phyloP scores from a whole-genome alignment of 345 rosid genomes.

The Camelina sativa region DNA sequence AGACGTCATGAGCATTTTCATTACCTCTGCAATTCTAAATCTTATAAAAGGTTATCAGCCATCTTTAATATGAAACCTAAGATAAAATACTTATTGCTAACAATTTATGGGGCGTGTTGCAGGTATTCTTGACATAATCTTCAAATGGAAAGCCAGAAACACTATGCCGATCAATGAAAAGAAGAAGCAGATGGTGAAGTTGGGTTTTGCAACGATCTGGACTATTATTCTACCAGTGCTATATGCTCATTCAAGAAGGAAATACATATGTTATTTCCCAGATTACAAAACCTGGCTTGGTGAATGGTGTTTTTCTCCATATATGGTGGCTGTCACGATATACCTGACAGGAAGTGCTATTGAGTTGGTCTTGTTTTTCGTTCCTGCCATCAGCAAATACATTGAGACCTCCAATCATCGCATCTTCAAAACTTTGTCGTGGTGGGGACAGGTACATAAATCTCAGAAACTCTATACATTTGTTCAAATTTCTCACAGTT shows the following conservation, averaged over 20 bases:
- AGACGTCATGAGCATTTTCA: slow-evolving; percentile 89
- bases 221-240: slow-evolving; percentile 76
- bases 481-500: slow-evolving; percentile 16
- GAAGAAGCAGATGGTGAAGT: slow-evolving; percentile 68
- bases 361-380: slow-evolving; percentile 81
- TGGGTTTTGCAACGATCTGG: slow-evolving; percentile 77
- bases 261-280: slow-evolving; percentile 78
- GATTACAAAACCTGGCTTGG: slow-evolving; percentile 74
- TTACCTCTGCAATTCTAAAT: slow-evolving; percentile 80
- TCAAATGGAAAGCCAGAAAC: slow-evolving; percentile 81
- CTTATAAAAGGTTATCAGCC: slow-evolving; percentile 67
- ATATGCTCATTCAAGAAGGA: slow-evolving; percentile 75
- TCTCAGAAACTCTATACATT: slow-evolving; percentile 23
- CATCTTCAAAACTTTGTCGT: slow-evolving; percentile 59
- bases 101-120: slow-evolving; percentile 39
- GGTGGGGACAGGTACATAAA: slow-evolving; percentile 83
- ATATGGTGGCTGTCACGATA: slow-evolving; percentile 78
- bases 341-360: slow-evolving; percentile 72
- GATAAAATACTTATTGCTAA: slow-evolving; percentile 27
- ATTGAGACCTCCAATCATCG: slow-evolving; percentile 76
- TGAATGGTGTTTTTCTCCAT: slow-evolving; percentile 80
- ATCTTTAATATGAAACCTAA: neutral
- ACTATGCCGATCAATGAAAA: slow-evolving; percentile 66
- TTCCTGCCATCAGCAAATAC: slow-evolving; percentile 80
- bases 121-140: slow-evolving; percentile 84